Base-by-base conservation (phyloP, 2,329 filamentous ascomycete species). In the Alternaria sp. region DNA sequence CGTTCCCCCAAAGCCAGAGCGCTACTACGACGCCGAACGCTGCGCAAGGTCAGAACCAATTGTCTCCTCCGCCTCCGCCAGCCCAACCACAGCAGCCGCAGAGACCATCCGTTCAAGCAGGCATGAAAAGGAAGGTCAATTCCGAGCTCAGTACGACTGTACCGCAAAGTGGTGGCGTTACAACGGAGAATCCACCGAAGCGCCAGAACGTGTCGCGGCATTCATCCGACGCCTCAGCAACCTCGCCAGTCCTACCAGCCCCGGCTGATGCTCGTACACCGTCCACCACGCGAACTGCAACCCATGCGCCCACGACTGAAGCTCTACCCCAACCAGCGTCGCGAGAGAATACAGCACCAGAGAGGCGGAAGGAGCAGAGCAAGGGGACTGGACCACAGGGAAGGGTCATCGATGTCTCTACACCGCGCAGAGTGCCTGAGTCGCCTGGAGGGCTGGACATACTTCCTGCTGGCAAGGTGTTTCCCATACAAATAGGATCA, bases 381-480 rank as follows among this genome's bases (percentile, higher is more conserved):
- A 78, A 75, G 54, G 74, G 74, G 9, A 76, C 76, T 2, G 75
- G 74, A 3, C 71, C 75, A 18, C 73, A 74, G 44, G 74, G 73
- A 8, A 70, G 70, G 55, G 73, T 76, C 9, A 76, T 72, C 14
- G 74, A 77, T 61, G 73, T 77, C 38, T 76, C 74, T 4, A 71
- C 71, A 43, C 72, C 68, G n/a, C 67, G 73, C 49, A 75, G 54
- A 53, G 62, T 79, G 8, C 65, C 65, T 10, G 74, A 76, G 38
- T 68, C 75, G 18, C 64, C 70, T 32, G 59, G 52, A 20, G 65
- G 68, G 10, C n/a, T 50, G 4, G 69, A 75, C 40, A 83, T 89
- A 54, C 82, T 92, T 18, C 90, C 90, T 3, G 88, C 90, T 66
- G 88, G 90, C 74, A 89, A 89, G 69, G 89, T 91, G 4, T 92